phyloP scores from a whole-genome alignment of 148 eudicot species.

The Persicaria maculosa region DNA sequence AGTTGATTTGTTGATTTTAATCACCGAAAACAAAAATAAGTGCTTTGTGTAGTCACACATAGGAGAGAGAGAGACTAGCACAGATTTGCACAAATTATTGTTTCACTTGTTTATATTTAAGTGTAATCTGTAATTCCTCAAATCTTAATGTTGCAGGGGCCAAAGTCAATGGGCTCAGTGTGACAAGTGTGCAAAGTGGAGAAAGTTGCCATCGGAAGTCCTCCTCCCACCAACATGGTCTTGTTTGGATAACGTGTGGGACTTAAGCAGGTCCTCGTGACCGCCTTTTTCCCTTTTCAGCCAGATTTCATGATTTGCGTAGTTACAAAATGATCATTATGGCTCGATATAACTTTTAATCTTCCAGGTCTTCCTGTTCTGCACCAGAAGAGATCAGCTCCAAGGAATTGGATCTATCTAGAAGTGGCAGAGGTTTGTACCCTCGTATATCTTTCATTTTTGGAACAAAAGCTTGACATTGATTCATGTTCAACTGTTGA shows the following conservation, averaged over 20 bases:
- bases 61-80: not conserved
- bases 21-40: not conserved
- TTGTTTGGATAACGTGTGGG: conserved; percentile 77
- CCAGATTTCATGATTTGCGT: not conserved
- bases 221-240: conserved; percentile 84
- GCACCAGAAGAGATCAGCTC: conserved; percentile 54
- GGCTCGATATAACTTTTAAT: not conserved
- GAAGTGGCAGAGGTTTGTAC: conserved; percentile 49
- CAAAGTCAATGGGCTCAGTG: conserved; percentile 94
- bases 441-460: not conserved
- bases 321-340: conserved; percentile 1
- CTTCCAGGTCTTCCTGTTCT: conserved; percentile 65
- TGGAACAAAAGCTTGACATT: not conserved
- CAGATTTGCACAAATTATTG: not conserved
- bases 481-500: not conserved
- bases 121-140: not conserved
- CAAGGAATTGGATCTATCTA: conserved; percentile 47
- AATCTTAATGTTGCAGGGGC: conserved; percentile 33
- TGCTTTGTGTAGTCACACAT: not conserved
- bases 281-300: not conserved
- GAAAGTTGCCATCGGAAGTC: conserved; percentile 65
- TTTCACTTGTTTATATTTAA: not conserved
- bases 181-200: conserved; percentile 80
- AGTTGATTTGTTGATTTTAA: not conserved
- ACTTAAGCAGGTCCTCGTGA: conserved; percentile 48